Evolutionary conservation across 345 rosid species (phyloP), one percentile per base, ranked within the genome.

Genomic region (Acer campestre): DNA sequence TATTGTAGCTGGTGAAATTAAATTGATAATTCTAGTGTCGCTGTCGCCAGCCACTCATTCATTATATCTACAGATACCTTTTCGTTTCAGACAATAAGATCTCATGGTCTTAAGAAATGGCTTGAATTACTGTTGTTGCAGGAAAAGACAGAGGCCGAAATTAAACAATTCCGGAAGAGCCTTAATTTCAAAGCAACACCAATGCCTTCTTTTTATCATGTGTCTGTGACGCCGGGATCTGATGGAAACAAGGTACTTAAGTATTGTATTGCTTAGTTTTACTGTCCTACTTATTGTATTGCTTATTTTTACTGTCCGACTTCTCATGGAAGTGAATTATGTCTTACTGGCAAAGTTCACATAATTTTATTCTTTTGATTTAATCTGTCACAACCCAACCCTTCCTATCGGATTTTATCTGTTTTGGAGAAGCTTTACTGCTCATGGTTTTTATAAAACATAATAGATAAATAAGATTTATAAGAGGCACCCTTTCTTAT

Each of bases 161-260:
- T 93, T 27, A 89, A 90, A 74, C 88, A 85, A 59, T 70, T 88
- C 62, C 84, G 98, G 63, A 89, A 86, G 79, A 88, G 92, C 84
- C 94, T 95, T 42, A 91, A 95, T 76, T 94, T 95, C 74, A 93
- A 90, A 81, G 97, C 98, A 69, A 87, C 82, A 23, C 98, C 98
- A 20, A 90, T 93, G 97, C 98, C 98, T 81, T 88, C 93, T 69
- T 95, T 95, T 84, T 93, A 95, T 79, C 89, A 86, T 44, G 77
- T 10, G 29, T 59, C 78, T 7, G 63, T 67, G 35, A 42, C 79
- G 51, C 82, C 77, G 13, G 80, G 18, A 22, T 86, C 87, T 53
- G 81, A 65, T 56, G 86, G 81, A 77, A 82, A 76, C 85, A 90
- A 87, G 97, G 97, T 94, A 88, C 18, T 14, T 61, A 67, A 70